Evolutionary conservation across 768 basidiomycete species (phyloP).

Genomic region (Rhizopogon rudus): DNA sequence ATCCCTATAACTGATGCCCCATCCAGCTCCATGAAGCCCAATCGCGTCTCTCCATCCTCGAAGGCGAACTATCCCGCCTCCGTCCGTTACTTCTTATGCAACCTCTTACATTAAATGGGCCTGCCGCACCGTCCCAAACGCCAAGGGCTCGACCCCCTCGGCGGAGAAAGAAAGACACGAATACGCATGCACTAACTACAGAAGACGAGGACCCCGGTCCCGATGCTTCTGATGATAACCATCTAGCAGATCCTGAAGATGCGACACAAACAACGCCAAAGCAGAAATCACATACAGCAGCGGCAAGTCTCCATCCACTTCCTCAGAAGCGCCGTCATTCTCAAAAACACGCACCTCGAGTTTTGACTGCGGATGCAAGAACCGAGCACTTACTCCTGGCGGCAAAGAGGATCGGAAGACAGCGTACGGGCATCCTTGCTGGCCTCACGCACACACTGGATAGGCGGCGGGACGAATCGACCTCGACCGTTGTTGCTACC

Average conservation of each 20-base stretch:
- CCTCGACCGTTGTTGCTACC: conserved; percentile 14
- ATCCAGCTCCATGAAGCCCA: conserved; percentile 56
- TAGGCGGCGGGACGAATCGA: conserved; percentile 18
- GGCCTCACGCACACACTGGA: conserved; percentile 39
- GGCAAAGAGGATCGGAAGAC: conserved; percentile 61
- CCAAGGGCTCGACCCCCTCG: conserved; percentile 22
- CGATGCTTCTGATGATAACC: conserved; percentile 22
- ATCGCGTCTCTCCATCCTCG: conserved; percentile 47
- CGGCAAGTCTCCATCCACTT: conserved; percentile 9
- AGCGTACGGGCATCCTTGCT: conserved; percentile 51
- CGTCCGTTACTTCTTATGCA: conserved; percentile 69
- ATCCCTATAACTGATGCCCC: conserved; percentile 1
- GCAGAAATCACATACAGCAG: conserved; percentile 17
- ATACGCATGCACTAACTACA: not conserved
- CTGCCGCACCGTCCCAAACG: conserved; percentile 8
- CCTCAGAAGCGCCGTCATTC: conserved; percentile 21
- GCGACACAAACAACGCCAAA: conserved; percentile 21
- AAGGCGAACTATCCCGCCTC: conserved; percentile 59
- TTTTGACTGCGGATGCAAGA: conserved; percentile 57
- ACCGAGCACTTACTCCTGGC: conserved; percentile 69
- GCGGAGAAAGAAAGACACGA: conserved; percentile 22
- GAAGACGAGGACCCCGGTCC: conserved; percentile 24
- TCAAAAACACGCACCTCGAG: conserved; percentile 20
- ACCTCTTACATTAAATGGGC: conserved; percentile 30
- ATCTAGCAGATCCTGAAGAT: conserved; percentile 9